These are phyloP conservation scores for Monilinia fructicola DNA, from an alignment of 2,329 filamentous ascomycete genomes.

Conservation along the genomic window DNA sequence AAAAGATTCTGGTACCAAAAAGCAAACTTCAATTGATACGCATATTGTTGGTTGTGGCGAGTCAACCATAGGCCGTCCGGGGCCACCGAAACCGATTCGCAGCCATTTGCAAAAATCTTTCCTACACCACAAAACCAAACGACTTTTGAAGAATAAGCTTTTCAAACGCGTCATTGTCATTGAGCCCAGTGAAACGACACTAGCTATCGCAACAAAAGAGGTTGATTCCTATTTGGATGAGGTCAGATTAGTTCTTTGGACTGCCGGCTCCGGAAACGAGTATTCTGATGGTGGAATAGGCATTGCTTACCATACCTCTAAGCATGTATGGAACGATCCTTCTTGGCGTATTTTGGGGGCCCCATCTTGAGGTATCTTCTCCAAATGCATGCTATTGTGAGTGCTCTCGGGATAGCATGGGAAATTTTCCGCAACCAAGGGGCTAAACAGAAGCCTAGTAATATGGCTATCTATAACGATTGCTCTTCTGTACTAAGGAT, in stretches of 20 bases:
- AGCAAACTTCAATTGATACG: background rate
- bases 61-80: background rate
- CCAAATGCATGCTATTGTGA: too few relatives aligned
- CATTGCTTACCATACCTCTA: too few relatives aligned
- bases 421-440: too few relatives aligned
- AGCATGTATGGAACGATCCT: too few relatives aligned
- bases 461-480: too few relatives aligned
- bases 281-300: too few relatives aligned
- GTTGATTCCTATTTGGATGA: background rate
- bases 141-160: conserved; percentile 19
- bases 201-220: conserved; percentile 19
- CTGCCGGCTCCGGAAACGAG: background rate
- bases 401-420: too few relatives aligned
- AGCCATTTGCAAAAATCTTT: background rate
- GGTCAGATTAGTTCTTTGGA: conserved; percentile 22
- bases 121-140: conserved; percentile 3
- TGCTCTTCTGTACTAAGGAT: too few relatives aligned
- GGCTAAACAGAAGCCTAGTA: too few relatives aligned
- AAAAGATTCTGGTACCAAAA: background rate
- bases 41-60: conserved; percentile 4
- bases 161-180: conserved; percentile 22
- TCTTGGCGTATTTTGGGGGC: too few relatives aligned
- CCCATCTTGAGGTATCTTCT: too few relatives aligned
- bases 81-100: background rate
- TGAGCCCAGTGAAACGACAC: conserved; percentile 17